phyloP scores from a whole-genome alignment of 2,329 filamentous ascomycete genomes.

The Cladophialophora immunda region DNA sequence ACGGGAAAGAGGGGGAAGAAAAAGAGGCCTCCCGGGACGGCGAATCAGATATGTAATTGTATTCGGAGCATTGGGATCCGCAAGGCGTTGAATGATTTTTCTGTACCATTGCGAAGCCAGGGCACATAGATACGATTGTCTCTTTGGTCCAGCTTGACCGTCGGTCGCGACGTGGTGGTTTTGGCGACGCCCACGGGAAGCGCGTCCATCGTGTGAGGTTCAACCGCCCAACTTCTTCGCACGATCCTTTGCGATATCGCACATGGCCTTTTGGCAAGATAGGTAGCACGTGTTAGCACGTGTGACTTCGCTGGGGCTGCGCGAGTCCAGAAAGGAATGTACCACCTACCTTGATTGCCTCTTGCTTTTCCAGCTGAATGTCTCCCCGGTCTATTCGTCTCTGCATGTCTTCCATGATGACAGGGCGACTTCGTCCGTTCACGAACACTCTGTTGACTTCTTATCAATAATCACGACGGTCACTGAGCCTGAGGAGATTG shows the following conservation, averaged over 20 bases:
- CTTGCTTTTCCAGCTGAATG: conserved; percentile 71
- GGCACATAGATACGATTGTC: no score
- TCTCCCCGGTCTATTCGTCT: conserved; percentile 74
- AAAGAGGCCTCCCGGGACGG: background rate
- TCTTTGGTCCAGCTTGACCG: no score
- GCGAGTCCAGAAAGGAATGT: conserved; percentile 5
- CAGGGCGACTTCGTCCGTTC: conserved; percentile 76
- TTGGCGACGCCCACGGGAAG: background rate
- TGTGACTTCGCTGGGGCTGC: background rate
- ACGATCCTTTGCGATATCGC: conserved; percentile 85
- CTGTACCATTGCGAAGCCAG: background rate
- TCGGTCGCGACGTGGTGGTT: no score
- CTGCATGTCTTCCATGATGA: conserved; percentile 85
- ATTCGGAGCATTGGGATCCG: background rate
- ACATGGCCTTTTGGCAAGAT: conserved; percentile 74
- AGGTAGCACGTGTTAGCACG: conserved; percentile 1
- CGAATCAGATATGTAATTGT: background rate
- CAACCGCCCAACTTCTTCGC: conserved; percentile 67
- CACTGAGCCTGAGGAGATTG: background rate
- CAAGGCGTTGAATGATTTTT: background rate
- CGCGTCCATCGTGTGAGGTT: background rate
- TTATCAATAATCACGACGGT: conserved; percentile 6
- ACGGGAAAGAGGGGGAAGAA: background rate
- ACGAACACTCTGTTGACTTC: conserved; percentile 74
- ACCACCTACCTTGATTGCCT: conserved; percentile 73